Percentiles rank a stretch among this genome's conserved stretches.
Evolutionary conservation across 2,329 filamentous ascomycete species (phyloP).

Genomic region (Talaromyces sp.): DNA sequence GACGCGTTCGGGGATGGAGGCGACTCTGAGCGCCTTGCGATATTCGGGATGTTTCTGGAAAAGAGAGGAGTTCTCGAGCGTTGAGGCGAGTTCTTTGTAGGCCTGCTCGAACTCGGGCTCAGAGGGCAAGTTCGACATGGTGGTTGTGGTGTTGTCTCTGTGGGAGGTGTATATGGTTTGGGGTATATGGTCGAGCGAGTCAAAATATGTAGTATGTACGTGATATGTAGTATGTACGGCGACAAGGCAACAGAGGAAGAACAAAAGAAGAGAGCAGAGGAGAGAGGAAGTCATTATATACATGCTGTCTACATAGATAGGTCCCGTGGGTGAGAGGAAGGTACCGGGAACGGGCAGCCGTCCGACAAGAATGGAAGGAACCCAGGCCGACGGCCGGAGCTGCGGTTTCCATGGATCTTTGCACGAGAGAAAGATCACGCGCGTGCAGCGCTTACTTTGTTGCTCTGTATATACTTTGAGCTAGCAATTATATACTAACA

Average conservation of each 20-base stretch:
- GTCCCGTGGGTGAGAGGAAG: background rate
- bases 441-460: background rate
- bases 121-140: slow-evolving; percentile 77
- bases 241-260: background rate
- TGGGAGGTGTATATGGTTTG: background rate
- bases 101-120: slow-evolving; percentile 99
- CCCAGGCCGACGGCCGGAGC: slow-evolving; percentile 5
- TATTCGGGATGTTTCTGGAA: slow-evolving; percentile 95
- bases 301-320: background rate
- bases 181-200: background rate
- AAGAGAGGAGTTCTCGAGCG: slow-evolving; percentile 88
- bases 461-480: background rate
- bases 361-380: background rate
- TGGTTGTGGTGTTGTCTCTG: background rate
- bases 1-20: slow-evolving; percentile 87
- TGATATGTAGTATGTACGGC: background rate
- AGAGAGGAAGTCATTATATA: background rate
- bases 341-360: background rate
- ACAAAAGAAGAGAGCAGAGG: background rate
- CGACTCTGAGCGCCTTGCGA: slow-evolving; percentile 82
- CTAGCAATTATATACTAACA: too few relatives aligned
- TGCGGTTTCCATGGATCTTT: background rate
- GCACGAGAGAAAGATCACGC: background rate
- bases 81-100: slow-evolving; percentile 93
- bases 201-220: background rate